Conservation (phyloP, 164 flowering plant species). For the Platanus orientalis region DNA sequence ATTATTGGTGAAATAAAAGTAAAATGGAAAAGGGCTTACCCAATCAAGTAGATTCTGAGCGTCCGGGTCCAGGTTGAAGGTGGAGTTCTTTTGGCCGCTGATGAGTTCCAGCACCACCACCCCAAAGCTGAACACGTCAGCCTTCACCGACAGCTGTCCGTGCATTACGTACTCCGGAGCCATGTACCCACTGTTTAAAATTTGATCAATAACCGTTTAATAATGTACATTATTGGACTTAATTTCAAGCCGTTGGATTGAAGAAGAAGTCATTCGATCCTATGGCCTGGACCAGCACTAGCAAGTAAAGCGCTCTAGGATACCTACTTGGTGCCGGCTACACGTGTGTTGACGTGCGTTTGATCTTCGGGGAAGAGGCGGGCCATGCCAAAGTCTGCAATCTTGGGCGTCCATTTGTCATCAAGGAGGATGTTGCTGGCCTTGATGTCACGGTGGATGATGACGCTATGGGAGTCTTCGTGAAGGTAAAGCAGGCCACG, state of each 20-base stretch:
- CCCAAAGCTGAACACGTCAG: constrained; percentile 88
- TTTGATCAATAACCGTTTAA: no score
- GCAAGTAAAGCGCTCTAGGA: no score
- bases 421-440: constrained; percentile 91
- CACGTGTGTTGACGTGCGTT: constrained; percentile 82
- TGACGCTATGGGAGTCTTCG: constrained; percentile 62
- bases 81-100: constrained; percentile 68
- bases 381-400: constrained; percentile 98
- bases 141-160: constrained; percentile 67
- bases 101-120: constrained; percentile 81
- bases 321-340: constrained; percentile 95
- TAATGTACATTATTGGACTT: background rate
- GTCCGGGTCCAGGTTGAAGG: constrained; percentile 37
- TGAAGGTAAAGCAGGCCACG: constrained; percentile 87
- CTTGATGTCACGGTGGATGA: constrained; percentile 93
- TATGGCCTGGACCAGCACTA: no score
- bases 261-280: no score
- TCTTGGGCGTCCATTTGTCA: constrained; percentile 87
- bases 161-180: constrained; percentile 96
- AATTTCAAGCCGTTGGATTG: no score
- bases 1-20: no score
- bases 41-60: constrained; percentile 65
- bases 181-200: constrained; percentile 83
- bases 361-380: constrained; percentile 78
- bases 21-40: constrained; percentile 70